These are phyloP conservation scores for Bacidia rubella DNA, from an alignment of 495 filamentous ascomycete genomes.

Conservation along the genomic window DNA sequence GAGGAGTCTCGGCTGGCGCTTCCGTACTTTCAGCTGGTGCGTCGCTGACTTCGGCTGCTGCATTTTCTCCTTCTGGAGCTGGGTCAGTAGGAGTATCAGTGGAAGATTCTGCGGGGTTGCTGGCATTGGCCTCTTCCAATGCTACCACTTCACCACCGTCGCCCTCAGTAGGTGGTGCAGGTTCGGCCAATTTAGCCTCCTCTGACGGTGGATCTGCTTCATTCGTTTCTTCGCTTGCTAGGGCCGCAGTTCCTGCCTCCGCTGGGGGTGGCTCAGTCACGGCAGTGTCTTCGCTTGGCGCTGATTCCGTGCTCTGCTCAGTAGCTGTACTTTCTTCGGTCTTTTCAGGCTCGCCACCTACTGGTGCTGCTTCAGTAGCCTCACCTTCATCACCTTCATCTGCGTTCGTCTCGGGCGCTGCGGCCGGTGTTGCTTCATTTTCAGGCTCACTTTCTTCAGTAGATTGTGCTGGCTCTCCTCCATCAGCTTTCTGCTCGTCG, in stretches of 20 bases:
- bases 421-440: neutral
- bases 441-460: neutral
- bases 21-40: neutral
- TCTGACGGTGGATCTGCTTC: neutral
- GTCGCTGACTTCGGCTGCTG: neutral
- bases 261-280: neutral
- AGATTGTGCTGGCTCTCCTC: neutral
- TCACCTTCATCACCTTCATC: neutral
- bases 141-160: neutral
- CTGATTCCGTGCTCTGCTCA: neutral
- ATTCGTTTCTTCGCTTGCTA: neutral
- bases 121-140: neutral
- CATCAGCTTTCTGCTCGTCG: neutral
- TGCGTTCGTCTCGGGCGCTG: slow-evolving; percentile 1
- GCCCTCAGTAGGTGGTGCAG: neutral
- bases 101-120: neutral
- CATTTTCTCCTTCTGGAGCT: neutral
- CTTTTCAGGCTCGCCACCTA: neutral
- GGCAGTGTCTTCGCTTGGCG: neutral
- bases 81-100: neutral
- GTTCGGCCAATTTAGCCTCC: neutral
- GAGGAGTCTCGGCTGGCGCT: neutral
- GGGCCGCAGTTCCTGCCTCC: neutral
- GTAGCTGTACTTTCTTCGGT: neutral
- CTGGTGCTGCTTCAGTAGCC: neutral